phyloP scores from a whole-genome alignment of 1,284 basidiomycete genomes.

The Melampsora larici-populina region DNA sequence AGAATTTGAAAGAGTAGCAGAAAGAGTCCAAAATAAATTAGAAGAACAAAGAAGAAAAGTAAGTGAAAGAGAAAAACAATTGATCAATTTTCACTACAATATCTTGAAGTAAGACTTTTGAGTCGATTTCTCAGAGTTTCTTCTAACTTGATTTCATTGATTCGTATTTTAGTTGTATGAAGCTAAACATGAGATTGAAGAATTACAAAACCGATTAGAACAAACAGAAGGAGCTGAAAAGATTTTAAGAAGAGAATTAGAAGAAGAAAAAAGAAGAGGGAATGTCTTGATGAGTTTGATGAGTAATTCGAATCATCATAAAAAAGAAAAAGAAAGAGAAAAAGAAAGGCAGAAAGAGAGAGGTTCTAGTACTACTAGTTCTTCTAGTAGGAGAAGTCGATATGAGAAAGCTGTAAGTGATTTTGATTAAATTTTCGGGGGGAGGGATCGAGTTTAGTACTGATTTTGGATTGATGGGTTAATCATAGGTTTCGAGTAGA shows the following conservation, averaged over 20 bases:
- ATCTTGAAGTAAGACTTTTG: not conserved
- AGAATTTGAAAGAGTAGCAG: conserved; percentile 39
- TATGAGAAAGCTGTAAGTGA: not conserved
- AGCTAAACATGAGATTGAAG: conserved; percentile 20
- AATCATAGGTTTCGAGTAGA: not conserved
- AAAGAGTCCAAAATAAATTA: conserved; percentile 37
- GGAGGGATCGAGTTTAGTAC: not conserved
- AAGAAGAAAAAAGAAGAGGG: not conserved
- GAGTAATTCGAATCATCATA: too few relatives aligned
- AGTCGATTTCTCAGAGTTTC: too few relatives aligned
- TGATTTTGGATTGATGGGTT: not conserved
- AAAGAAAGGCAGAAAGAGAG: not conserved
- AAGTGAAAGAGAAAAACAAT: not conserved
- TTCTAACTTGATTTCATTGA: too few relatives aligned
- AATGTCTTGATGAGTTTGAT: not conserved
- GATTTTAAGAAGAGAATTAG: too few relatives aligned
- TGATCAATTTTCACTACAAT: not conserved
- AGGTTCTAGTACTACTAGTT: not conserved
- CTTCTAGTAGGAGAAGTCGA: not conserved
- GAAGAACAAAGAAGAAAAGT: conserved; percentile 33
- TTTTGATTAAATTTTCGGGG: not conserved
- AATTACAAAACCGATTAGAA: conserved; percentile 15
- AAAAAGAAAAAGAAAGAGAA: too few relatives aligned
- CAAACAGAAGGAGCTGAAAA: not conserved
- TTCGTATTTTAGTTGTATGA: conserved; percentile 11